These are phyloP conservation scores for Drosera capensis DNA, from an alignment of 148 eudicot genomes.

Conservation along the genomic window DNA sequence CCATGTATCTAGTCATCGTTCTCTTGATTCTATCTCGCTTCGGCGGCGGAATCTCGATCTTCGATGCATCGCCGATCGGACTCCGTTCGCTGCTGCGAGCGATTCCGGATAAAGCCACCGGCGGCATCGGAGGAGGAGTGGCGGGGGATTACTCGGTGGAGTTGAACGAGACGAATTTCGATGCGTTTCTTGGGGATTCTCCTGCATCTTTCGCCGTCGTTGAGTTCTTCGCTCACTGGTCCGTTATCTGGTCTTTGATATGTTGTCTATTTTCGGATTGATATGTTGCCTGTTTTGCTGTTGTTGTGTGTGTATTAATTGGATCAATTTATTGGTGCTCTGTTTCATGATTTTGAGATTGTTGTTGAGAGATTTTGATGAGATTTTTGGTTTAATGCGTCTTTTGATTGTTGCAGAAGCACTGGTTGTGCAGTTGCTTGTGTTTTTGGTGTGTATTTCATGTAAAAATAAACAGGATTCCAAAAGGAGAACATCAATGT, in stretches of 20 bases:
- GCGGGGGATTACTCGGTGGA: conserved; percentile 51
- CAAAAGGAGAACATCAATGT: too few relatives aligned
- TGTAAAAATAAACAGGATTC: too few relatives aligned
- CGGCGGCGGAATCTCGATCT: too few relatives aligned
- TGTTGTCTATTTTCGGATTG: not conserved
- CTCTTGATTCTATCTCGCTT: conserved; percentile 9
- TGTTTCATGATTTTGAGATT: too few relatives aligned
- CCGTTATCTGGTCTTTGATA: conserved; percentile 3
- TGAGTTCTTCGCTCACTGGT: conserved; percentile 94
- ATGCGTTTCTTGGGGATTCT: conserved; percentile 42
- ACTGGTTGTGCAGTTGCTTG: too few relatives aligned
- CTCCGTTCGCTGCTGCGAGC: conserved; percentile 53
- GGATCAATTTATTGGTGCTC: too few relatives aligned
- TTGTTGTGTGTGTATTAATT: too few relatives aligned
- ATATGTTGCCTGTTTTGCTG: not conserved
- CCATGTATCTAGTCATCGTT: conserved; percentile 3
- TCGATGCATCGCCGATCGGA: conserved; percentile 20
- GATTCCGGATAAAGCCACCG: conserved; percentile 6
- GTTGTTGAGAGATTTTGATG: too few relatives aligned
- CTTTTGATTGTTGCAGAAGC: too few relatives aligned
- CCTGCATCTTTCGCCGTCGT: conserved; percentile 66
- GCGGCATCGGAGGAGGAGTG: too few relatives aligned
- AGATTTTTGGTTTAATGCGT: too few relatives aligned
- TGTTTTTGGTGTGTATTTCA: too few relatives aligned
- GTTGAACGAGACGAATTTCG: conserved; percentile 60